Conservation (phyloP, 176 grass and related monocot species). For the Urochloa ruziziensis region DNA sequence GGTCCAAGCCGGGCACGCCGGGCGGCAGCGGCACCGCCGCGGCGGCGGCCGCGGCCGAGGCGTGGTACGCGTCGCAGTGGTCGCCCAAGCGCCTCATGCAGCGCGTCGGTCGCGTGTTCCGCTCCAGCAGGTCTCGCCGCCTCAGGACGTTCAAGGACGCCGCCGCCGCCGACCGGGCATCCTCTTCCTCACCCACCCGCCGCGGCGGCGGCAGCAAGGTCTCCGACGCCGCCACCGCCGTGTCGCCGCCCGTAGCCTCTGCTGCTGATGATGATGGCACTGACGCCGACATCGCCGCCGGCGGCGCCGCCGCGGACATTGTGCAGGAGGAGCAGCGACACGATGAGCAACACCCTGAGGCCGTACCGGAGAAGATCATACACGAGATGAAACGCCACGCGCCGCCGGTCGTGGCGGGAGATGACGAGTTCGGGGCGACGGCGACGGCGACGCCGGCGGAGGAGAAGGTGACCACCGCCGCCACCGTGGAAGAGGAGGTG, state of each 20-base stretch:
- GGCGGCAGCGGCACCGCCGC: too few species aligned
- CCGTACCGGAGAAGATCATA: constrained; percentile 56
- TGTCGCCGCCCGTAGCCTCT: neutral
- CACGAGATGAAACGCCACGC: constrained; percentile 21
- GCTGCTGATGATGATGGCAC: neutral
- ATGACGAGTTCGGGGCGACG: neutral
- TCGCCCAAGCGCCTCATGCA: constrained; percentile 48
- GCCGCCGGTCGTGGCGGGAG: neutral
- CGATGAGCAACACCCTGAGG: neutral
- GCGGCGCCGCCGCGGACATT: neutral
- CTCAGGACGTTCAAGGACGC: neutral
- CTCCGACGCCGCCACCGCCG: neutral
- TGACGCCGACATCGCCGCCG: neutral
- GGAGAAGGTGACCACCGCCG: neutral
- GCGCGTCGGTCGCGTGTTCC: constrained; percentile 42
- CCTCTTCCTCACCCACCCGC: neutral
- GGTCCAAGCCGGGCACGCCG: neutral
- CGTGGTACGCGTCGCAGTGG: constrained; percentile 23
- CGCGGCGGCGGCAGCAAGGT: too few species aligned
- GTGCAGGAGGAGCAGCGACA: neutral
- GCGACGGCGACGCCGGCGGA: neutral
- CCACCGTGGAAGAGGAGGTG: neutral
- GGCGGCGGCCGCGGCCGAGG: neutral
- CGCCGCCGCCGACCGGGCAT: neutral
- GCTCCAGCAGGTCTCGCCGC: constrained; percentile 25